These are phyloP conservation scores for Cupressus sempervirens DNA, from an alignment of 75 land plant genomes.

Conservation along the genomic window DNA sequence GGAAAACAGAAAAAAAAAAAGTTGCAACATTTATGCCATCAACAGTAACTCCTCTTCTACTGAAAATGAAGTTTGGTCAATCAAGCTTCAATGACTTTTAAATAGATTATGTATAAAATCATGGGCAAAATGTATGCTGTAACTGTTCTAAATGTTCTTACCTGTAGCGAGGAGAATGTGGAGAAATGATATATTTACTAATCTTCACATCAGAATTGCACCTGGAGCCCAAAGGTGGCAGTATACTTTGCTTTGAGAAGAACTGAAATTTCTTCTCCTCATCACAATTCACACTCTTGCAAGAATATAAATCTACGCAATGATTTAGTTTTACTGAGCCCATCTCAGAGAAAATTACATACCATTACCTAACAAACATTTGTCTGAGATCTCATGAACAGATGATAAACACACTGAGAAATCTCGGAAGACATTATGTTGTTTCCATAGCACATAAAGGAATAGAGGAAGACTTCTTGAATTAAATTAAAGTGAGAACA, in stretches of 20 bases:
- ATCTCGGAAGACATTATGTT: neutral
- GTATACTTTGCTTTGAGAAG: slow-evolving; percentile 1
- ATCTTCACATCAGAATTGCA: neutral
- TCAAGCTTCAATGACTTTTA: neutral
- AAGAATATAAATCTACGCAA: neutral
- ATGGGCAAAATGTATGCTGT: neutral
- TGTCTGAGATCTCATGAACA: neutral
- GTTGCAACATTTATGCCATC: too few relatives aligned
- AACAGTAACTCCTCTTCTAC: neutral
- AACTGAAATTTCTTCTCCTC: neutral
- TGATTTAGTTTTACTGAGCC: neutral
- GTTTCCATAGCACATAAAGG: too few relatives aligned
- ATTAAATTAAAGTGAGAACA: neutral
- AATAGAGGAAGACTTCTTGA: neutral
- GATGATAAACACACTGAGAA: neutral
- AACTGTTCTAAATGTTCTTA: neutral
- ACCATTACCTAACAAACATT: neutral
- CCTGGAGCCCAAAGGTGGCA: slow-evolving; percentile 15
- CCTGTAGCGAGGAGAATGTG: slow-evolving; percentile 9
- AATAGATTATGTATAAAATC: neutral
- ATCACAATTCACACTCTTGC: neutral
- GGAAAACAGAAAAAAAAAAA: too few relatives aligned
- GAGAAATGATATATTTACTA: neutral
- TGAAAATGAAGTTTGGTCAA: neutral
- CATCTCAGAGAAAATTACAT: neutral